A percentile compares a stretch with the other conserved stretches of the same genome.
These are phyloP conservation scores for Lentinula raphanica DNA, from an alignment of 768 basidiomycete species.

Conservation along the genomic window DNA sequence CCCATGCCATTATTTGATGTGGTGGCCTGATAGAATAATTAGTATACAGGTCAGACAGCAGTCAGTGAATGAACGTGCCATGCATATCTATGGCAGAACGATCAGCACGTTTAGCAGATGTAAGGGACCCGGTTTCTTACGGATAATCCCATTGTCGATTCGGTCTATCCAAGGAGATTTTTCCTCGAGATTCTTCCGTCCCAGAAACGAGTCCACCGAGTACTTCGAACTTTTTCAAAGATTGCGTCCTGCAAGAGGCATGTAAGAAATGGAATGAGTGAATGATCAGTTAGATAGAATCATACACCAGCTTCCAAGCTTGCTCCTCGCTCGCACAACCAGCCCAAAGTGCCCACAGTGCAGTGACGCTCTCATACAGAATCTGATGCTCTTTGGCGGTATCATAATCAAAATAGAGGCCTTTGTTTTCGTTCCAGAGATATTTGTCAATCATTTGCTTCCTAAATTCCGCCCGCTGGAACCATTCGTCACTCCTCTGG, in stretches of 20 bases:
- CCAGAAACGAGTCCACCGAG: conserved; percentile 93
- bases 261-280: conserved; percentile 14
- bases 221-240: conserved; percentile 93
- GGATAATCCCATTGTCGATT: conserved; percentile 99
- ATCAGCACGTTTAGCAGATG: neutral
- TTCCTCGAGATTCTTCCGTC: conserved; percentile 93
- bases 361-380: conserved; percentile 94
- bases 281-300: conserved; percentile 16
- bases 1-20: conserved; percentile 98
- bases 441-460: conserved; percentile 86
- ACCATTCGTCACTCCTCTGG: conserved; percentile 89
- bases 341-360: conserved; percentile 96
- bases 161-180: conserved; percentile 91
- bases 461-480: conserved; percentile 79
- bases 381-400: conserved; percentile 87
- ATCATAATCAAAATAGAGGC: conserved; percentile 95
- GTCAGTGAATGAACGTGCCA: conserved; percentile 36
- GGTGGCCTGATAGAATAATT: conserved; percentile 59
- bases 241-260: conserved; percentile 54
- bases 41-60: neutral
- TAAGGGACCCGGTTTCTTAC: conserved; percentile 39
- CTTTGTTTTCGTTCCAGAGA: conserved; percentile 95
- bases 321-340: conserved; percentile 97
- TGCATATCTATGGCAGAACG: conserved; percentile 52
- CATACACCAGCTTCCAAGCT: conserved; percentile 88